Base-by-base conservation (phyloP, 1,139 yeast species). In the Nakaseomyces bracarensis region DNA sequence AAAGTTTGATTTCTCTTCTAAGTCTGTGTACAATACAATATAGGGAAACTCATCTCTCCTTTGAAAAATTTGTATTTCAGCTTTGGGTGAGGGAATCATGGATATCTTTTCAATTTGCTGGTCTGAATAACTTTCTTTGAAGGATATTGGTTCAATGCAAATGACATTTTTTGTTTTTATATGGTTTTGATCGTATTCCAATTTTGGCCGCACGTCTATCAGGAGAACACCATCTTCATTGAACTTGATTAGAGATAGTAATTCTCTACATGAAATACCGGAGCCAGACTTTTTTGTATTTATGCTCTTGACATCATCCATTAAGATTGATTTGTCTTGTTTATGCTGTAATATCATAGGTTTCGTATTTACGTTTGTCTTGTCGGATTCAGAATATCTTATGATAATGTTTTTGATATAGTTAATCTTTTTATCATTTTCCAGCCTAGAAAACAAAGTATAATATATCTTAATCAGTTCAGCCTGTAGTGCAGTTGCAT, bases 71-170 rank as follows among this genome's bases (percentile, higher is more conserved):
- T 54, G 55, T 46, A 69, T 71, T 52, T 82, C 86, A 3, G 50
- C 61, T 5, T 68, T 66, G 1, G 84, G 75, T 7, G 81, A 63
- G 8, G 68, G 66, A 27, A 74, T 57, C 29, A 74, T 65, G 23
- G 86, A 65, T 14, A 72, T 61, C 25, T 70, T 72, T 51, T 79
- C 82, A 27, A 85, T 61, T 41, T 78, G 83, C 39, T 62, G 67
- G 49, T 79, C 87, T 2, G 70, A 68, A 47, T 70, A 65, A n/a
- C 63, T 63, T 2, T 64, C 57, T 14, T 69, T 58, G 29, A 73
- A 60, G 4, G 75, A 66, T 3, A 73, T 63, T 0, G 95, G 95
- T 41, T 82, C 93, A 13, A 85, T 72, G 56, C 85, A 80, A 14
- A 82, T 71, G 8, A 79, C 59, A 36, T 79, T 72, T 1, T 64